Conservation (phyloP, 768 basidiomycete genomes). For the Leccinellum rugosiceps region DNA sequence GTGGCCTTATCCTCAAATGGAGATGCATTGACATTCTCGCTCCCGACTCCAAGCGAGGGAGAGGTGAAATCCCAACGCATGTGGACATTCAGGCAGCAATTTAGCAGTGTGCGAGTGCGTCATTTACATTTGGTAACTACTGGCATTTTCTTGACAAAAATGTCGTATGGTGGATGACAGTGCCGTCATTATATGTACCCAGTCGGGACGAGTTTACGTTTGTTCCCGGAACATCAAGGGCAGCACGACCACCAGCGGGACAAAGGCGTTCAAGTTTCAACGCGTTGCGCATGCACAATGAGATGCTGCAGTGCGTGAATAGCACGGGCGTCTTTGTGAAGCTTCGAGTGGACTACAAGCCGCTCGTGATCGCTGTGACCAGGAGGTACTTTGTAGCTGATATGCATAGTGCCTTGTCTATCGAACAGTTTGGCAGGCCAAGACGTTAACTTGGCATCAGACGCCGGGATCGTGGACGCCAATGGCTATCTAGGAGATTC, state of each 20-base stretch:
- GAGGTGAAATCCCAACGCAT: slow-evolving; percentile 74
- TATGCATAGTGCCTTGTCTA: slow-evolving; percentile 63
- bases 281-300: slow-evolving; percentile 81
- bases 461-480: not conserved
- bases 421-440: not conserved
- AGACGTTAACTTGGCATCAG: not conserved
- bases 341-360: slow-evolving; percentile 70
- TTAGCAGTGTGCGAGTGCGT: slow-evolving; percentile 74
- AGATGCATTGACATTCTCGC: slow-evolving; percentile 84
- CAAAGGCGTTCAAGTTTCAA: slow-evolving; percentile 71
- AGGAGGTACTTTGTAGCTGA: slow-evolving; percentile 66
- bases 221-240: slow-evolving; percentile 54
- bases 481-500: slow-evolving; percentile 42
- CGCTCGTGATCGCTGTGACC: slow-evolving; percentile 48
- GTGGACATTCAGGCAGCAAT: slow-evolving; percentile 86
- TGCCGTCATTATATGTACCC: slow-evolving; percentile 86
- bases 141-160: slow-evolving; percentile 39
- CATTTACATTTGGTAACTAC: not conserved
- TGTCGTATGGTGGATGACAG: slow-evolving; percentile 89
- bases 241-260: slow-evolving; percentile 20
- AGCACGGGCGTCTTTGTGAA: slow-evolving; percentile 85
- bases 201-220: slow-evolving; percentile 91
- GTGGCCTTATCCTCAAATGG: slow-evolving; percentile 82
- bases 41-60: slow-evolving; percentile 36
- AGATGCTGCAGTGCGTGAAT: slow-evolving; percentile 80